These are phyloP conservation scores for Wickerhamomyces sydowiorum DNA, from an alignment of 805 yeast genomes.

Conservation along the genomic window DNA sequence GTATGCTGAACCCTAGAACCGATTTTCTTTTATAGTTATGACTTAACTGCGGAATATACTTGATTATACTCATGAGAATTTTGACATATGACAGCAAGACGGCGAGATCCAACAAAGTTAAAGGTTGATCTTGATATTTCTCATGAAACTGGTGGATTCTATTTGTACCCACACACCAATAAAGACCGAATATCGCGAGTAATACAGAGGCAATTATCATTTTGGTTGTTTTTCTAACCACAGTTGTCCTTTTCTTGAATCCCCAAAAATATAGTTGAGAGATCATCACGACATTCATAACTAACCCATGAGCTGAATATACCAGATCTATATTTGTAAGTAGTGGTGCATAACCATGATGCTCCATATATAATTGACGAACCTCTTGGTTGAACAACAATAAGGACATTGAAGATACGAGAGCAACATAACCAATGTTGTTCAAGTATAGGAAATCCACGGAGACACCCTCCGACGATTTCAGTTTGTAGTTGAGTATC, in stretches of 20 bases:
- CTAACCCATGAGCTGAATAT: constrained; percentile 42
- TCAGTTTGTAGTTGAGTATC: constrained; percentile 31
- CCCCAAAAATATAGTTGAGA: constrained; percentile 32
- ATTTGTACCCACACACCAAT: constrained; percentile 9
- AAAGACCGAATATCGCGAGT: constrained; percentile 1
- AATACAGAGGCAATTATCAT: constrained; percentile 11
- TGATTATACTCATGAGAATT: constrained; percentile 41
- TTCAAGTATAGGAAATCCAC: constrained; percentile 42
- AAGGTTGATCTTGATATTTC: not conserved
- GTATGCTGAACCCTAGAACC: constrained; percentile 79
- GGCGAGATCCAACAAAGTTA: constrained; percentile 28
- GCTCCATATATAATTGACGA: constrained; percentile 22
- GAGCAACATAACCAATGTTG: constrained; percentile 40
- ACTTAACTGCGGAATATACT: constrained; percentile 74
- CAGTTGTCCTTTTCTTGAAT: constrained; percentile 15
- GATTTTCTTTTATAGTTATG: constrained; percentile 77
- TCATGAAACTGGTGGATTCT: constrained; percentile 3
- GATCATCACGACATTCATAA: constrained; percentile 32
- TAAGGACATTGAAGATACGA: constrained; percentile 36
- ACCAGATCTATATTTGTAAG: constrained; percentile 39
- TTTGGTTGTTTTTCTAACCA: constrained; percentile 15
- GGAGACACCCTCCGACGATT: constrained; percentile 44
- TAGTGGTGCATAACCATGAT: constrained; percentile 33
- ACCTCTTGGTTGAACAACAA: constrained; percentile 33
- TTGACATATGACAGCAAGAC: constrained; percentile 36